Conservation (phyloP, 2,329 filamentous ascomycete genomes). For the Byssoonygena ceratinophila region DNA sequence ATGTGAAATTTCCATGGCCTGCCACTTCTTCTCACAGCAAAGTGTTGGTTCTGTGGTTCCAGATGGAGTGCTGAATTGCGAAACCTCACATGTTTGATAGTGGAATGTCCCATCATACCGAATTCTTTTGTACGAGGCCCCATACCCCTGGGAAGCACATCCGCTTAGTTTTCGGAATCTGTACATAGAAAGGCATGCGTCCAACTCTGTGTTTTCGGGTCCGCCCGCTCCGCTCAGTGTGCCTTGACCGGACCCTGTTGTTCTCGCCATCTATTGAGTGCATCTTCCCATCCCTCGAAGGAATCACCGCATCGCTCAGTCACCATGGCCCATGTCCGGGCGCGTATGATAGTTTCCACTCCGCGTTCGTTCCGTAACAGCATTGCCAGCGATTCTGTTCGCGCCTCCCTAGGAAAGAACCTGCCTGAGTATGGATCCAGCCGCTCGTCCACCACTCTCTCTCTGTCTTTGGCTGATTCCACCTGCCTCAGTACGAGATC, state of each 20-base stretch:
- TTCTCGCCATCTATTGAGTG: conserved; percentile 52
- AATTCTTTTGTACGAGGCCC: too few species aligned
- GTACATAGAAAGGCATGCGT: too few species aligned
- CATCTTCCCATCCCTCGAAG: conserved; percentile 53
- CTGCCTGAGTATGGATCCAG: conserved; percentile 82
- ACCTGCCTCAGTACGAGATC: conserved; percentile 58
- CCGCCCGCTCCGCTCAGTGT: not conserved
- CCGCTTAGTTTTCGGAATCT: too few species aligned
- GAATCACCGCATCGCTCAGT: conserved; percentile 60
- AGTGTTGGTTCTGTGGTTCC: too few species aligned
- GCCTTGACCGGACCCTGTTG: conserved; percentile 15
- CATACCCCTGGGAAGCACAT: too few species aligned
- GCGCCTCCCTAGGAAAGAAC: conserved; percentile 61
- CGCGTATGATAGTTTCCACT: conserved; percentile 66
- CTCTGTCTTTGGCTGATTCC: conserved; percentile 58
- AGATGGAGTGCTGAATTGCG: too few species aligned
- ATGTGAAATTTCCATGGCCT: too few species aligned
- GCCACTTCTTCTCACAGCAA: too few species aligned
- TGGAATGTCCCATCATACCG: not conserved
- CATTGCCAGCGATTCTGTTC: conserved; percentile 68
- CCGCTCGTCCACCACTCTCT: conserved; percentile 72
- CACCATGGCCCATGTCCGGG: conserved; percentile 70
- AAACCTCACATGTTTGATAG: not conserved
- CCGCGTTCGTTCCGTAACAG: conserved; percentile 59
- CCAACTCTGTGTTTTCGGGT: too few species aligned